Percentiles rank a stretch among this genome's conserved stretches.
Conservation (phyloP, 441 rosid genomes). For the Eruca vesicaria region DNA sequence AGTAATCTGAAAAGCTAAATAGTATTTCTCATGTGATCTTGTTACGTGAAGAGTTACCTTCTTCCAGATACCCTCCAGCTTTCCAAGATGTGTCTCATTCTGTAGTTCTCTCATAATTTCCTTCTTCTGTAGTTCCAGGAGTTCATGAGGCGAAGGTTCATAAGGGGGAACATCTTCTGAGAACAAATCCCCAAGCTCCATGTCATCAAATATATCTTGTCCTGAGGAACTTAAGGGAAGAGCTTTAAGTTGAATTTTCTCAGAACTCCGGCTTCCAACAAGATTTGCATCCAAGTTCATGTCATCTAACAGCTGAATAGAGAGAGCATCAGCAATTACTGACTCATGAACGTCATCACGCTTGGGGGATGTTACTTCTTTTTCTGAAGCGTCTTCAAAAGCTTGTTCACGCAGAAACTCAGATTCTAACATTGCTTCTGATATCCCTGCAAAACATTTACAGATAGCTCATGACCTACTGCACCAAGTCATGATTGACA, state of each 20-base stretch:
- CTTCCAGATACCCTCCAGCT: slow-evolving; percentile 87
- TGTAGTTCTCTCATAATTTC: slow-evolving; percentile 60
- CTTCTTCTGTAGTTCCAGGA: slow-evolving; percentile 61
- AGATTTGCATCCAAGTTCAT: slow-evolving; percentile 27
- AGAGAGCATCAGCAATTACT: slow-evolving; percentile 27
- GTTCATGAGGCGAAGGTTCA: slow-evolving; percentile 46
- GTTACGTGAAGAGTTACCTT: slow-evolving; percentile 52
- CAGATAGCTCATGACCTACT: slow-evolving; percentile 34
- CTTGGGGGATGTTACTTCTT: slow-evolving; percentile 28
- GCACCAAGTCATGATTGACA: slow-evolving; percentile 16
- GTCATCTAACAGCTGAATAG: slow-evolving; percentile 32
- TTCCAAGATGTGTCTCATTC: slow-evolving; percentile 60
- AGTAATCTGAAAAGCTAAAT: neutral
- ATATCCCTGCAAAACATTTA: slow-evolving; percentile 59
- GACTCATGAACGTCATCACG: slow-evolving; percentile 31
- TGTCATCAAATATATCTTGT: slow-evolving; percentile 41
- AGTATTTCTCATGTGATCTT: neutral
- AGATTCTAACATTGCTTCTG: slow-evolving; percentile 58
- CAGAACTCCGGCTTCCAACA: slow-evolving; percentile 33
- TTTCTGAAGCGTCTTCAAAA: slow-evolving; percentile 29
- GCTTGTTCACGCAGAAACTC: slow-evolving; percentile 49
- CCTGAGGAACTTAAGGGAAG: slow-evolving; percentile 25
- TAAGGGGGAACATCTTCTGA: slow-evolving; percentile 48
- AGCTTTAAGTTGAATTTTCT: slow-evolving; percentile 35
- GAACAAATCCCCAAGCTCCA: slow-evolving; percentile 77